Conservation (phyloP, 2,329 filamentous ascomycete species). For the Fusarium anguioides region DNA sequence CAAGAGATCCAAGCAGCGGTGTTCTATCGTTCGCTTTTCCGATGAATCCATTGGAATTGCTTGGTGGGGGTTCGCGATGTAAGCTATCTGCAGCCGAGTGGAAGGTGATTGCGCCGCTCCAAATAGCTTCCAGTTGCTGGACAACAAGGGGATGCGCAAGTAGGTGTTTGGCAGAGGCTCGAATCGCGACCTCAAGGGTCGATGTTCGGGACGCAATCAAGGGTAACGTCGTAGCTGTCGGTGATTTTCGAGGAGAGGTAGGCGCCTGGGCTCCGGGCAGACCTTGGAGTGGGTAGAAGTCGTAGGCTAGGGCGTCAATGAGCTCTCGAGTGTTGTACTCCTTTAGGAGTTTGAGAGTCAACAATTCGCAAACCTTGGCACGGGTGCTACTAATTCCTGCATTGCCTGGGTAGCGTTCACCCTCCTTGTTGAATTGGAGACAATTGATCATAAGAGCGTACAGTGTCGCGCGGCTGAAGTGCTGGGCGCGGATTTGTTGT, state of each 20-base stretch:
- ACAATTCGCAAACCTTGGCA: slow-evolving; percentile 87
- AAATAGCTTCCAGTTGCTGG: slow-evolving; percentile 95
- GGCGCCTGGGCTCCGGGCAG: slow-evolving; percentile 63
- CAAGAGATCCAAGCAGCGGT: slow-evolving; percentile 59
- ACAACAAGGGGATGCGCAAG: slow-evolving; percentile 91
- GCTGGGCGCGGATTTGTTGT: slow-evolving; percentile 82
- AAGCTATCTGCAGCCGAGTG: slow-evolving; percentile 88
- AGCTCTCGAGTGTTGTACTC: slow-evolving; percentile 91
- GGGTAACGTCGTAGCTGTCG: slow-evolving; percentile 57
- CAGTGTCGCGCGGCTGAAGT: slow-evolving; percentile 86
- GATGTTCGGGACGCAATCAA: slow-evolving; percentile 80
- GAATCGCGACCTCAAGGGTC: slow-evolving; percentile 91
- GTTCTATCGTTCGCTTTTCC: slow-evolving; percentile 60
- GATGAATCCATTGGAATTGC: slow-evolving; percentile 41
- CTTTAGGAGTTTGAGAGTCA: slow-evolving; percentile 89
- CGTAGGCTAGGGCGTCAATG: slow-evolving; percentile 93
- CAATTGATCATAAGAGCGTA: slow-evolving; percentile 95
- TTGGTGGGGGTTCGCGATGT: slow-evolving; percentile 67
- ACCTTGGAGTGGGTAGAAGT: slow-evolving; percentile 92
- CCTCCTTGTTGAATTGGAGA: slow-evolving; percentile 91
- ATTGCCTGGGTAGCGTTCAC: slow-evolving; percentile 82
- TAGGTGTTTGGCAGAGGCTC: slow-evolving; percentile 91
- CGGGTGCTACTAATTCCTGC: slow-evolving; percentile 85
- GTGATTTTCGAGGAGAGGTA: slow-evolving; percentile 47
- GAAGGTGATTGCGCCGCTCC: slow-evolving; percentile 95